Evolutionary conservation across 306 rosid genomes (phyloP).

Genomic region (Fragaria nilgerrensis): DNA sequence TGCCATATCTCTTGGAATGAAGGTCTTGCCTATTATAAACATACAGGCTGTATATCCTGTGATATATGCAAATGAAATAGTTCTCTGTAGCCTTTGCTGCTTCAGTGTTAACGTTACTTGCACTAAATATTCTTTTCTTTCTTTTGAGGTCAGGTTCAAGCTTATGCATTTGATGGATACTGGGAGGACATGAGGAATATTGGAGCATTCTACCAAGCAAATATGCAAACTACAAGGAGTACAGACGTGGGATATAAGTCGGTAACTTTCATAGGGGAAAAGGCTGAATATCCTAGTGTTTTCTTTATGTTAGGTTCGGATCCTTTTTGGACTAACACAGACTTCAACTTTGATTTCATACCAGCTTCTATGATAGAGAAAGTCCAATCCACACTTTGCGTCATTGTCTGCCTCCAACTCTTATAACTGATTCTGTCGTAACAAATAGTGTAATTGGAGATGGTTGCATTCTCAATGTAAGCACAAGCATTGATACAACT

Average conservation of each 20-base stretch:
- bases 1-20: slow-evolving; percentile 39
- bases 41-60: background rate
- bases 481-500: slow-evolving; percentile 5
- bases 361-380: slow-evolving; percentile 34
- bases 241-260: slow-evolving; percentile 26
- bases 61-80: background rate
- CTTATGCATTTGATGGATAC: slow-evolving; percentile 30
- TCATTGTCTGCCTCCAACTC: slow-evolving; percentile 39
- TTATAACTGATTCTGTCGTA: slow-evolving; percentile 24
- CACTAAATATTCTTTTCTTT: background rate
- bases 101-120: background rate
- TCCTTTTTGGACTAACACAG: slow-evolving; percentile 19
- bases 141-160: slow-evolving; percentile 24
- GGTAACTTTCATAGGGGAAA: slow-evolving; percentile 3
- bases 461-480: slow-evolving; percentile 44
- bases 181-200: slow-evolving; percentile 50
- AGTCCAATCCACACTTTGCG: slow-evolving; percentile 34
- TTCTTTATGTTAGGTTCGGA: background rate
- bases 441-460: slow-evolving; percentile 42
- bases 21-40: slow-evolving; percentile 19
- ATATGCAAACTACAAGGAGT: slow-evolving; percentile 34
- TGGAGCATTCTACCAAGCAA: slow-evolving; percentile 40
- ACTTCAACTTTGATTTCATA: background rate
- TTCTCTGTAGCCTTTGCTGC: background rate
- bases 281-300: slow-evolving; percentile 19